Conservation (phyloP, 1,284 basidiomycete species). For the Afroboletus lepidellus region DNA sequence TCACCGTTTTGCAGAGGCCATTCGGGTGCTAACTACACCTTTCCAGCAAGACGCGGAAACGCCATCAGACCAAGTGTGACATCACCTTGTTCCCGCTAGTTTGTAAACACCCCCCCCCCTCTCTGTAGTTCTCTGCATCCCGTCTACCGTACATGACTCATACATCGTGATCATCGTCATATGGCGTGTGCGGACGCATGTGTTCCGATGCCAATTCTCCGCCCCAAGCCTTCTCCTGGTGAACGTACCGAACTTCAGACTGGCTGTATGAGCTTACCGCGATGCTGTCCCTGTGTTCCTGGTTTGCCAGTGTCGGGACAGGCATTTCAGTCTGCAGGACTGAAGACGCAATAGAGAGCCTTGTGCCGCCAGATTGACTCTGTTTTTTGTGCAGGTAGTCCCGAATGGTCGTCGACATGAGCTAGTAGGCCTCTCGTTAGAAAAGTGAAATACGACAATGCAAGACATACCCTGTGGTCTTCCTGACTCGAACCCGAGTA, state of each 20-base stretch:
- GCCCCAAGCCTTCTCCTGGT: constrained; percentile 32
- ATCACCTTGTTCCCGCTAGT: not conserved
- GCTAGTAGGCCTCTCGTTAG: constrained; percentile 37
- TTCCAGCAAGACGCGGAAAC: constrained; percentile 25
- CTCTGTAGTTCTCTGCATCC: not conserved
- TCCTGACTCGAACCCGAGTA: constrained; percentile 81
- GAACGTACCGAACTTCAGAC: constrained; percentile 33
- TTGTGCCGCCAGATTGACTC: constrained; percentile 34
- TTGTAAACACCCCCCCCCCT: not conserved
- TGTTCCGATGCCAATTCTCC: constrained; percentile 29
- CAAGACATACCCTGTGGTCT: constrained; percentile 64
- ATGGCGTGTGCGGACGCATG: constrained; percentile 27
- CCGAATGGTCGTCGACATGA: constrained; percentile 61
- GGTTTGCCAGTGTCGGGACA: constrained; percentile 32
- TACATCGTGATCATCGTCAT: constrained; percentile 32
- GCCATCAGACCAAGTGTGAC: constrained; percentile 26
- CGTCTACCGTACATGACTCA: constrained; percentile 24
- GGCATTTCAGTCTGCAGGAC: constrained; percentile 34
- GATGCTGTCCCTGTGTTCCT: constrained; percentile 32
- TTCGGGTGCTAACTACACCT: constrained; percentile 28
- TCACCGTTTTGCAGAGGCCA: constrained; percentile 23
- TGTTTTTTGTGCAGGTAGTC: constrained; percentile 68
- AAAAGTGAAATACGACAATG: not conserved
- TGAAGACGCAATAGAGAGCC: constrained; percentile 26
- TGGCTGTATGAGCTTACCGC: constrained; percentile 34